Base-by-base conservation (phyloP, 495 filamentous ascomycete genomes). In the Penicillium nucicola region DNA sequence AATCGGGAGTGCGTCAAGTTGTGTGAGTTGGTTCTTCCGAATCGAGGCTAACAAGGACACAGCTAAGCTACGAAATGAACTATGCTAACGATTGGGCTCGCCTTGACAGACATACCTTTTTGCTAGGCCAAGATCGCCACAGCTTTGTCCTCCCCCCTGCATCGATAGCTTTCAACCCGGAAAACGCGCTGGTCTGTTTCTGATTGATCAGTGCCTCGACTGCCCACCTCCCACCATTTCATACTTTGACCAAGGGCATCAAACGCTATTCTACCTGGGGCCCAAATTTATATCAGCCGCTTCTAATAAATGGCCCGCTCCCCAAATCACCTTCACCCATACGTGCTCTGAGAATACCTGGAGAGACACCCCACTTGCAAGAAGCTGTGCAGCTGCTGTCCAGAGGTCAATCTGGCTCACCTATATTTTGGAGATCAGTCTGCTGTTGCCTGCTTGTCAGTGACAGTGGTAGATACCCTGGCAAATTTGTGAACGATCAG, bases 21-120 rank as follows among this genome's bases (percentile, higher is more conserved):
- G 53, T 56, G 53, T 60, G 32, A 51, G 52, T 55, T 33, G n/a
- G 22, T 31, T 23, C 18, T 30, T 14, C 44, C 19, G 25, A 55
- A 23, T 45, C 31, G n/a, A 42, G 23, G 15, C 46, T 32, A 48
- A 54, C 52, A 50, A 55, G 14, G 8, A 22, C 13, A 35, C 17
- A 36, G 23, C 22, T 14, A 40, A 41, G 20, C 17, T 52, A 18
- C 28, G 3, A 33, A 19, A 39, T 15, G 28, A 22, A 32, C 17
- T 52, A 17, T 43, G 33, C 41, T 45, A 45, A 48, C 14, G 12
- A 8, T 33, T 41, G 18, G 18, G 3, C n/a, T 22, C 2, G 1
- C 5, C 32, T 15, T 17, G 5, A 25, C 42, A 52, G 50, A 46
- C 19, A 53, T 53, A 53, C 50, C 19, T 41, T 17, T 28, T 20